Base-by-base conservation (phyloP, 352 stramenopile genomes). In the Pythium sp. region DNA sequence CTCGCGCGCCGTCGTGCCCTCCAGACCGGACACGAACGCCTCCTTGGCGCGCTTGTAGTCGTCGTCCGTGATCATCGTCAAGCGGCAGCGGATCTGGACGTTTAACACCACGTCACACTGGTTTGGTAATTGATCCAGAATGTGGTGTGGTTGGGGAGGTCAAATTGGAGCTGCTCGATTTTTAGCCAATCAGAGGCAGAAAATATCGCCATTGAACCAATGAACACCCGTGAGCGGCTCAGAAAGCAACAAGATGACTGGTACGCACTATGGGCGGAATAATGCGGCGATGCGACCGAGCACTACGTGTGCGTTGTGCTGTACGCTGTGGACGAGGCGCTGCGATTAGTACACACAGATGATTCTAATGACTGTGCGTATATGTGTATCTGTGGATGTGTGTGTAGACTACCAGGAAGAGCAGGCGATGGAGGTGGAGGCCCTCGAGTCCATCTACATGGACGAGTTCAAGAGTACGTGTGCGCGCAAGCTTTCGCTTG, bases 401-500 rank as follows among this genome's bases (percentile, higher is more conserved):
- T 46, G 28, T 53, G 63, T 41, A 94, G 88, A 96, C 77, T 94
- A 96, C 80, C 87, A 86, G 67, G 88, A 94, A 73, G 88, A 96
- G 64, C 87, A 95, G 75, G 76, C 74, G 71, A 96, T 96, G 88
- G 88, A 96, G 79, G 87, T 94, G 72, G 88, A 96, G 68, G 88
- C 88, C 54, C 85, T 96, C 66, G 88, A 95, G 68, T 86, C 88
- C 73, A 96, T 96, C 62, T 96, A 96, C 74, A 95, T 93, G 82
- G 84, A 96, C 72, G 88, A 96, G 68, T 96, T 96, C 75, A 89
- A 73, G 60, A 89, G 88, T 96, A 74, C 58, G 84, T 82, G 12
- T 41, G 14, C 5, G 15, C 9, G 22, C 28, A 8, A 18, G 6
- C 58, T 30, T 51, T 24, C 11, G 6, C 38, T 43, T 32, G 11